Evolutionary conservation across 2,329 filamentous ascomycete genomes (phyloP), one percentile per base, ranked within the genome.

Genomic region (Tolypocladium endophyticum): DNA sequence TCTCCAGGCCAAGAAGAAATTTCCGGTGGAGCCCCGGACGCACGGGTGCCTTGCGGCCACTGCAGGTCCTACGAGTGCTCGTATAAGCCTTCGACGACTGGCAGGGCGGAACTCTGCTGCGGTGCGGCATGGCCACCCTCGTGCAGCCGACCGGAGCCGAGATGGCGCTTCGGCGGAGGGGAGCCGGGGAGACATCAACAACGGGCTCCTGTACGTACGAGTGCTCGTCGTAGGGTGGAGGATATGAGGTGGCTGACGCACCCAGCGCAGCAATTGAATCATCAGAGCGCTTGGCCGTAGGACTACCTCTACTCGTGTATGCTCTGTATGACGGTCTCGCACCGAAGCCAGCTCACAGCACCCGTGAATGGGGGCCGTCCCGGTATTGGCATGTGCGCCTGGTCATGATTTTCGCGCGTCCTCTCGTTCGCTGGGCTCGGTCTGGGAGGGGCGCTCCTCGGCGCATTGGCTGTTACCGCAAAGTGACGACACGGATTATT

Each of bases 401-500:
- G 57, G 57, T 59, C 60, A 58, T 61, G 43, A n/a, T 56, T 59
- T 57, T 58, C 56, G 6, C 47, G 14, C 41, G n/a, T 33, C 35
- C 55, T 36, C 47, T 56, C 54, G 41, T 57, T 59, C 60, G 60
- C 50, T 57, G 30, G 14, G 43, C 25, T n/a, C n/a, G 56, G 23
- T 33, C 45, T 14, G 56, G 56, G 43, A 20, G 50, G 50, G 41
- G 52, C n/a, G 36, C 30, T 14, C 43, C 59, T 56, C 59, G 59
- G 35, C 23, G 47, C 54, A 39, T 36, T 52, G 59, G 55, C 43
- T 57, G 56, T 28, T 61, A 63, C 63, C 61, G 58, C 59, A 59
- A 62, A 54, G 56, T 23, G 55, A 45, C 52, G 60, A 59, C 60
- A n/a, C n/a, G n/a, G 62, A 67, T 69, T 69, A 65, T 65, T 63